These are phyloP conservation scores for Yamadazyma diddensiae DNA, from an alignment of 1,139 yeast genomes.

Conservation along the genomic window DNA sequence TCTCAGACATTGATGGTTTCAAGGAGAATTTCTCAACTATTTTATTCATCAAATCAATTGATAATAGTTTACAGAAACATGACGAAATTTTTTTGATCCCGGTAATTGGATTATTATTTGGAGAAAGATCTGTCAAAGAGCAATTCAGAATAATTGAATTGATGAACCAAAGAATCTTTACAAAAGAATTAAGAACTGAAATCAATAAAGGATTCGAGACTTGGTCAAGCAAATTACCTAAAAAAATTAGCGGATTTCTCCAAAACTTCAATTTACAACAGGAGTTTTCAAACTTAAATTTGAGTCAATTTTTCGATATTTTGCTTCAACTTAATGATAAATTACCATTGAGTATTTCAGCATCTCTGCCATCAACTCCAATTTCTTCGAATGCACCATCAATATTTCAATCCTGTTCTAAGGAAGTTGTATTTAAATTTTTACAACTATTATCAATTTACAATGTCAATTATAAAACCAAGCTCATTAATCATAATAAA, in stretches of 20 bases:
- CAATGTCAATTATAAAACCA: conserved; percentile 35
- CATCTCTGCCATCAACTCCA: conserved; percentile 48
- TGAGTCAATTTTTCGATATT: conserved; percentile 32
- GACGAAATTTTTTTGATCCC: conserved; percentile 45
- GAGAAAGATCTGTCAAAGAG: conserved; percentile 22
- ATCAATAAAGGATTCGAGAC: conserved; percentile 25
- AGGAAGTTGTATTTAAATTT: conserved; percentile 28
- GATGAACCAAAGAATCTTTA: conserved; percentile 32
- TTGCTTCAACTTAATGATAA: conserved; percentile 39
- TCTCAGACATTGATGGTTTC: conserved; percentile 16
- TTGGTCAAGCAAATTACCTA: conserved; percentile 27
- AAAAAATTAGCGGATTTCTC: conserved; percentile 20
- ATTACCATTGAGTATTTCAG: conserved; percentile 43
- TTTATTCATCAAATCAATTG: conserved; percentile 38
- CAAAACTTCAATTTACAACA: conserved; percentile 21
- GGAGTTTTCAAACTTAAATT: conserved; percentile 36
- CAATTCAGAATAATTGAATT: conserved; percentile 33
- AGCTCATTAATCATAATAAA: conserved; percentile 28
- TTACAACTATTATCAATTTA: conserved; percentile 37
- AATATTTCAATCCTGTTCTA: conserved; percentile 24
- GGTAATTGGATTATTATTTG: conserved; percentile 30
- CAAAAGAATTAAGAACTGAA: conserved; percentile 23
- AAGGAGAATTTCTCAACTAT: conserved; percentile 27
- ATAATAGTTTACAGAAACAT: conserved; percentile 36
- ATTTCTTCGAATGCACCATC: conserved; percentile 11